A percentile compares a stretch with the other conserved stretches of the same genome.
phyloP scores from a whole-genome alignment of 148 eudicot species.

The Chenopodium quinoa region DNA sequence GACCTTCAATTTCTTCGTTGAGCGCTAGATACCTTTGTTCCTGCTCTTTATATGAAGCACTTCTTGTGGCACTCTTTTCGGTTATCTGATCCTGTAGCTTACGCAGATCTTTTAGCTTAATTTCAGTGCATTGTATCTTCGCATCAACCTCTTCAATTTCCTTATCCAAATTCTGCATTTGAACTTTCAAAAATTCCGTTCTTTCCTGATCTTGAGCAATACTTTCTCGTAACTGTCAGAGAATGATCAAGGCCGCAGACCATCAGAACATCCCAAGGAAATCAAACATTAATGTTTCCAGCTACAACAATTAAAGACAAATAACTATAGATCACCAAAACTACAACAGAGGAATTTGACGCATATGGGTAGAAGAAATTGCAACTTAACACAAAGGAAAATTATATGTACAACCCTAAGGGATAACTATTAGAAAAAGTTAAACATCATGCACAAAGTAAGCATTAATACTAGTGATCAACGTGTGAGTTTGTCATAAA shows the following conservation, averaged over 20 bases:
- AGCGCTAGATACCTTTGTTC: slow-evolving; percentile 55
- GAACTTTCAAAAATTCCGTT: slow-evolving; percentile 54
- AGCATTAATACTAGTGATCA: no score
- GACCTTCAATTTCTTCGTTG: slow-evolving; percentile 75
- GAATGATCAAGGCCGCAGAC: slow-evolving; percentile 11
- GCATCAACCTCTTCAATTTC: slow-evolving; percentile 59
- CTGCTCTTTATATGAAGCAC: slow-evolving; percentile 49
- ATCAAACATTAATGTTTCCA: slow-evolving; percentile 1
- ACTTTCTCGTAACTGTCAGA: slow-evolving; percentile 75
- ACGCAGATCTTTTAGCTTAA: slow-evolving; percentile 53
- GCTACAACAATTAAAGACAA: not conserved
- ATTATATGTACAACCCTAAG: no score
- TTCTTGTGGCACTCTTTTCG: slow-evolving; percentile 60
- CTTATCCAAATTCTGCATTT: slow-evolving; percentile 62
- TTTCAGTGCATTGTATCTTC: slow-evolving; percentile 64
- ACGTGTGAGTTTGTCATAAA: no score
- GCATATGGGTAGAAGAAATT: not conserved
- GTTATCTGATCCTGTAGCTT: slow-evolving; percentile 59
- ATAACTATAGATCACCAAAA: not conserved
- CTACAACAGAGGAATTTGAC: not conserved
- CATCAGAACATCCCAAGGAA: slow-evolving; percentile 4
- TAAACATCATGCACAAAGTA: no score
- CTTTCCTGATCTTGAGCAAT: slow-evolving; percentile 87
- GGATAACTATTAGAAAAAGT: no score
- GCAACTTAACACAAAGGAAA: not conserved